Base-by-base conservation (phyloP, 768 basidiomycete genomes). In the Daedaleopsis sinensis region DNA sequence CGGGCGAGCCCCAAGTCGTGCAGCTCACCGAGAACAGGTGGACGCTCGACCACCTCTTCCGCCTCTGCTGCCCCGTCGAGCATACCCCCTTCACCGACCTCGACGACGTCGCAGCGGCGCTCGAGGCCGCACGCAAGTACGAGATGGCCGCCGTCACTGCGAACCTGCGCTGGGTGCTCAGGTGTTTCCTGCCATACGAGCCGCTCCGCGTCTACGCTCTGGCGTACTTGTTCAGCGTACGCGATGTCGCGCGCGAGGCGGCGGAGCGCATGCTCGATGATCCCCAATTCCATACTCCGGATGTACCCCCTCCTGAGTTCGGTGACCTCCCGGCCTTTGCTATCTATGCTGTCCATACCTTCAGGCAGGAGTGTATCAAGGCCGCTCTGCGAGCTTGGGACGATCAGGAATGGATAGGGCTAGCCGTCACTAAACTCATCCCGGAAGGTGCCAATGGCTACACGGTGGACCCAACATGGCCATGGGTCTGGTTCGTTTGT, bases 51-150 rank as follows among this genome's bases (percentile, higher is more conserved):
- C 43, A 44, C 37, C 54, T 67, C 36, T 39, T 67, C 32, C 47
- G 37, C 4, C 38, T 52, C 32, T 64, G 59, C 53, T 67, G 57
- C 37, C 65, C 62, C 13, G 57, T 64, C 59, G 44, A 36, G 7
- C 52, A 51, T n/a, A n/a, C n/a, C n/a, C 16, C 54, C 59, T 1
- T 59, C 23, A 16, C 21, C 39, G 8, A 38, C 19, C 15, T 65
- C 58, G n/a, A 53, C 27, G 36, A n/a, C 35, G 37, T 50, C 21
- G 18, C 23, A 23, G 19, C 56, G 10, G 53, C 54, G 38, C 35
- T 63, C 42, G 38, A 47, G 7, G 54, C 58, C 12, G 62, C 64
- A 1, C 37, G 49, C 24, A 73, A 73, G 54, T 73, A 72, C 55
- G 55, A 69, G 9, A 67, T 73, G 62, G 27, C 11, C 21, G 24